phyloP scores from a whole-genome alignment of 352 stramenopile species.

The Aphanomyces invadans region DNA sequence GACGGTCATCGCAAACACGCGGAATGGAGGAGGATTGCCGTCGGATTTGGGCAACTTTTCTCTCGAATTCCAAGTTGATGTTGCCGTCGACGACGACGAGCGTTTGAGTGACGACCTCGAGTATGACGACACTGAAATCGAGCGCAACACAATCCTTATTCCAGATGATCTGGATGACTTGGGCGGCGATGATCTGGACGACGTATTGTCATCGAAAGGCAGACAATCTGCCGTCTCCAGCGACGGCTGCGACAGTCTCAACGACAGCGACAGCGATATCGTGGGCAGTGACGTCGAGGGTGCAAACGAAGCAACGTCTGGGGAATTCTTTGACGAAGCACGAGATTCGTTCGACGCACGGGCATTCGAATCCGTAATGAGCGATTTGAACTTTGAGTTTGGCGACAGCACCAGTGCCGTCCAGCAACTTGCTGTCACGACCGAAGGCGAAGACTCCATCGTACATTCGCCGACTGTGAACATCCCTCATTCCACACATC shows the following conservation, averaged over 20 bases:
- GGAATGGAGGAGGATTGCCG: neutral
- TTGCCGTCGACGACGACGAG: conserved; percentile 12
- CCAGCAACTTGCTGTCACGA: conserved; percentile 10
- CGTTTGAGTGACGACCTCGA: conserved; percentile 23
- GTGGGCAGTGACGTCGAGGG: conserved; percentile 34
- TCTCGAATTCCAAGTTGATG: conserved; percentile 8
- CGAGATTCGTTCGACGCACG: conserved; percentile 27
- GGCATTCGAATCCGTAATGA: conserved; percentile 24
- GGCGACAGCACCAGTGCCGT: conserved; percentile 21
- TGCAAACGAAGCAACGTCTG: conserved; percentile 23
- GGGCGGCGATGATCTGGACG: conserved; percentile 48
- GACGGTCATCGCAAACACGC: neutral
- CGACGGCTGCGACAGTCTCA: conserved; percentile 35
- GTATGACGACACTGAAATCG: conserved; percentile 25
- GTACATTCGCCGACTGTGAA: conserved; percentile 28
- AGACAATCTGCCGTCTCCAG: conserved; percentile 31
- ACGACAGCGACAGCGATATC: conserved; percentile 38
- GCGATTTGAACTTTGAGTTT: conserved; percentile 28
- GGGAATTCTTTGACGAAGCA: conserved; percentile 51
- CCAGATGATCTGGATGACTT: conserved; percentile 63
- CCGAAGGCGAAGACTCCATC: conserved; percentile 40
- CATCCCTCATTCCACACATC: neutral
- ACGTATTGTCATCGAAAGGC: conserved; percentile 29
- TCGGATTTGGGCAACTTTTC: conserved; percentile 23
- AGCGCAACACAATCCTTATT: conserved; percentile 24